Base-by-base conservation (phyloP, 768 basidiomycete species). In the Tremella fuciformis region DNA sequence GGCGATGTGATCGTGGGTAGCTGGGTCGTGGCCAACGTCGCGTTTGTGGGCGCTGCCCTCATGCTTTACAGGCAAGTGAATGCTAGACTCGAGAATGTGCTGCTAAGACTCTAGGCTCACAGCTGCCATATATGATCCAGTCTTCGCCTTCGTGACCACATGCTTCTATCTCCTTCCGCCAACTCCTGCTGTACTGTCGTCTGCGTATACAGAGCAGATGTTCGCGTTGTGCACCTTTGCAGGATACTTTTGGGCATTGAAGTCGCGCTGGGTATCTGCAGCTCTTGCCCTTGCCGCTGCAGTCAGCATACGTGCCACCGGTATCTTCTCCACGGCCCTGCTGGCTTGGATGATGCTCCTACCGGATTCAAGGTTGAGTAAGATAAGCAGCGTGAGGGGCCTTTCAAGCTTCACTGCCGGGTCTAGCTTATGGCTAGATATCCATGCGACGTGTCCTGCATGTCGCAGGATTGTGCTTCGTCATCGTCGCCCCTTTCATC, bases 201-300 rank as follows among this genome's bases (percentile, higher is more conserved):
- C 86, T 0, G 82, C 88, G 0, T 94, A 88, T 74, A 84, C 79
- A 50, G 94, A 98, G 69, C 88, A 92, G 0, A 87, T 91, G 74
- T 93, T 89, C 76, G 87, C 92, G 0, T 83, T 83, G 59, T 77
- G 88, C 22, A 88, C 90, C 0, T 94, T 93, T 71, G 80, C 77
- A 69, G 90, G 88, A 80, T 60, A 64, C 13, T 48, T 63, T 62
- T 52, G 60, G 34, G 8, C 57, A 8, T 11, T 70, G 11, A 53
- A 55, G 49, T 26, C 52, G 8, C 59, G 47, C 15, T 59, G 48
- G 39, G 19, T 62, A 18, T 8, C 58, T 1, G 63, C 71, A 1
- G 53, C 60, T 4, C 3, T 61, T 0, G 57, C 51, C 8, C 65
- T 78, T 8, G 70, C 73, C 0, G 53, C 26, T 1, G 59, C 74